Base-by-base conservation (phyloP, 177 flowering plant species). In the Vitis hybrid region DNA sequence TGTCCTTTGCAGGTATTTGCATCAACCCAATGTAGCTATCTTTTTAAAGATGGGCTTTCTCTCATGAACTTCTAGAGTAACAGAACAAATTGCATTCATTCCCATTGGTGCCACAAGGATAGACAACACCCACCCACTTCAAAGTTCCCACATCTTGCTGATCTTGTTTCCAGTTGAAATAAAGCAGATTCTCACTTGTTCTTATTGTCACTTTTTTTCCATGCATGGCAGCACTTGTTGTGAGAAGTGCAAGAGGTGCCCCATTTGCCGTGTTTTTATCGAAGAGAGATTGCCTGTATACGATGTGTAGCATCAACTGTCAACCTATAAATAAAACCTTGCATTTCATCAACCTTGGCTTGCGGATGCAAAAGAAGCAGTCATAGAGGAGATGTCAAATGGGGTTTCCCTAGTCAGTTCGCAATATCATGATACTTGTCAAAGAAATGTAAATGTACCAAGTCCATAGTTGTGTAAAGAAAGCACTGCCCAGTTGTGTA, bases 1-100 rank as follows among this genome's bases (percentile, higher is more conserved):
- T 50, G 70, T 85, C 67, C 84, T 93, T 50, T 93, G 98, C 93
- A 85, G 98, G 97, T 93, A 83, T 21, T 5, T 69, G 2, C 19
- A 60, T 69, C 35, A 3, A 58, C 48, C 61, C 8, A 11, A 9
- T 19, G 60, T 49, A 52, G 27, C 32, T 56, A 56, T 30, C 69
- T 54, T 14, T 54, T 17, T 54, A 6, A 14, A 14, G 17, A 54
- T 54, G 56, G 15, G 56, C 55, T 65, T 15, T 52, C 11, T 46
- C 51, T 17, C 17, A 24, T 59, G 21, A 15, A 7, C 48, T 18
- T 59, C 6, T 14, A 6, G n/a, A 12, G 56, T 40, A 7, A 40
- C 7, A 17, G 56, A 54, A 54, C n/a, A 17, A 14, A 54, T 15
- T 54, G n/a, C 15, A 14, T 14, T 6, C 8, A 54, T 54, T 54